A percentile compares a stretch with the other conserved stretches of the same genome.
Conservation (phyloP, 1,284 basidiomycete genomes). For the Cystobasidium slooffiae region DNA sequence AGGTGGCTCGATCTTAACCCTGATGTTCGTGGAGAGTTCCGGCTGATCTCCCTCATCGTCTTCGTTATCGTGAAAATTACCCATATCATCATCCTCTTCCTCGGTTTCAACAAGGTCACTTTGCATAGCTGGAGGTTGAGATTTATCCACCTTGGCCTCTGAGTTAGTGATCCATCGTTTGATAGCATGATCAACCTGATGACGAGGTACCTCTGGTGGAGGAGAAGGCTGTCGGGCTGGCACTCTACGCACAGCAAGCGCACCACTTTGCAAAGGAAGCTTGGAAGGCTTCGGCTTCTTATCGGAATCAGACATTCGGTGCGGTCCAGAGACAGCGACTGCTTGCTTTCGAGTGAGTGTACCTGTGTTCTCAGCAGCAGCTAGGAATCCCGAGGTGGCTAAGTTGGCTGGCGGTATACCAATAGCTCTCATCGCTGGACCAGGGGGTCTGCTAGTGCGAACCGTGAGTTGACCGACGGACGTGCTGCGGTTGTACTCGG, state of each 20-base stretch:
- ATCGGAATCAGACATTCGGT: not conserved
- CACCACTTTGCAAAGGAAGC: not conserved
- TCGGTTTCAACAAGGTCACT: not conserved
- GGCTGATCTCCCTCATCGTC: too few species aligned
- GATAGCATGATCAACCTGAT: too few species aligned
- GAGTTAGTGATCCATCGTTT: too few species aligned
- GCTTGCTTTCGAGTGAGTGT: not conserved
- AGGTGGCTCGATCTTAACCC: too few species aligned
- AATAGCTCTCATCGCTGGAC: not conserved
- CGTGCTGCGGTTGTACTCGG: too few species aligned
- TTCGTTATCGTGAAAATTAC: too few species aligned
- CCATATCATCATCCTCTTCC: not conserved
- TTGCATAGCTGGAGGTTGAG: not conserved
- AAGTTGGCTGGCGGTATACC: not conserved
- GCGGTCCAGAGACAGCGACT: not conserved
- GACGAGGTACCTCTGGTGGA: not conserved
- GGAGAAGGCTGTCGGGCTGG: not conserved
- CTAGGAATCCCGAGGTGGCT: not conserved
- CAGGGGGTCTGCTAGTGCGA: not conserved
- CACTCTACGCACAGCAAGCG: not conserved
- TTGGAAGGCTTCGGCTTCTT: not conserved
- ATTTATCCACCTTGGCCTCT: too few species aligned
- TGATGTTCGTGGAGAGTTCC: too few species aligned
- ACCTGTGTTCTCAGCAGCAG: not conserved
- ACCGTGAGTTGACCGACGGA: not conserved